Conservation (phyloP, 192 early-diverging fungal species). For the Podila verticillata region DNA sequence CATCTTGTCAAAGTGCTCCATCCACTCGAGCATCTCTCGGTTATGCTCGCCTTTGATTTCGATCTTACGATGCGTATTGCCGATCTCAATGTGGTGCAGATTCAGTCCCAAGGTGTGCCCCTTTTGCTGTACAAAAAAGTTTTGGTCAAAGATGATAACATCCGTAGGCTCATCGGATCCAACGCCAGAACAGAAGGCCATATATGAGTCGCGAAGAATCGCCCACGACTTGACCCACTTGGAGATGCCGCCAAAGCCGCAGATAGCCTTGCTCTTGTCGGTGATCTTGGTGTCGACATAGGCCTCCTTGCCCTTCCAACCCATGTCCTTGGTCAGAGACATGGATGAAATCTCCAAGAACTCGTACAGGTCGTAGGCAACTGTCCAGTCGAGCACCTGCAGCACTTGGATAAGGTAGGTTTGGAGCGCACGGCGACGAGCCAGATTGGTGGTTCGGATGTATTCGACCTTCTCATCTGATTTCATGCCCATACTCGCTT, state of each 20-base stretch:
- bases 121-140: slow-evolving; percentile 45
- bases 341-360: slow-evolving; percentile 80
- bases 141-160: slow-evolving; percentile 62
- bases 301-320: slow-evolving; percentile 88
- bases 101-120: slow-evolving; percentile 53
- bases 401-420: slow-evolving; percentile 68
- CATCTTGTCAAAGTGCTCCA: slow-evolving; percentile 67
- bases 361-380: slow-evolving; percentile 76
- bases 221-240: slow-evolving; percentile 76
- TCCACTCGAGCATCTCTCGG: slow-evolving; percentile 75
- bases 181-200: slow-evolving; percentile 61
- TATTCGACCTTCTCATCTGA: slow-evolving; percentile 20
- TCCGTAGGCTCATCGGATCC: slow-evolving; percentile 53
- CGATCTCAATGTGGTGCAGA: slow-evolving; percentile 67
- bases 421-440: slow-evolving; percentile 68
- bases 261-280: slow-evolving; percentile 57
- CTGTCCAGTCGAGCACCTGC: slow-evolving; percentile 63
- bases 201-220: slow-evolving; percentile 78
- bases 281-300: slow-evolving; percentile 73
- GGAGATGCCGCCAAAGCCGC: slow-evolving; percentile 23
- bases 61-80: slow-evolving; percentile 69
- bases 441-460: slow-evolving; percentile 52
- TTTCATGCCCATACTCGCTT: slow-evolving; percentile 32
- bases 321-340: slow-evolving; percentile 78
- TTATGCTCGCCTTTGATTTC: slow-evolving; percentile 74